Evolutionary conservation across 2,329 filamentous ascomycete genomes (phyloP).

Genomic region (Colletotrichum sublineola): DNA sequence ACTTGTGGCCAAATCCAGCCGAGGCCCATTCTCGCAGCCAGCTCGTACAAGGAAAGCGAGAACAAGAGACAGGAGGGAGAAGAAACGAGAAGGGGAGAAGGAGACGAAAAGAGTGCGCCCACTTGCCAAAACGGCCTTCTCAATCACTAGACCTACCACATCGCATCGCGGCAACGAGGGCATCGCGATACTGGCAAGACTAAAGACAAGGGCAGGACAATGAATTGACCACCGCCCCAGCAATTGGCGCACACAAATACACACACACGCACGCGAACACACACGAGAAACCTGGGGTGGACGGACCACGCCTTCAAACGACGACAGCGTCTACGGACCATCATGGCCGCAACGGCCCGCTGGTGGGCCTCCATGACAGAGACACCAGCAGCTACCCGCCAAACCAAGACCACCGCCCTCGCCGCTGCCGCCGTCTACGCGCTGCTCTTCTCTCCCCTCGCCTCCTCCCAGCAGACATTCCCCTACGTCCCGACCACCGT

Average conservation of each 20-base stretch:
- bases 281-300: slow-evolving; percentile 2
- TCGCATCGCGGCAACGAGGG: not conserved
- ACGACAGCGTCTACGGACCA: slow-evolving; percentile 14
- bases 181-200: not conserved
- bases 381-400: slow-evolving; percentile 13
- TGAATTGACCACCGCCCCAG: slow-evolving; percentile 35
- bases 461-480: slow-evolving; percentile 61
- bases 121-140: not conserved
- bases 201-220: slow-evolving; percentile 12
- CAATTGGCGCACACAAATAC: slow-evolving; percentile 36
- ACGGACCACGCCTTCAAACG: slow-evolving; percentile 25
- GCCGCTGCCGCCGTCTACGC: slow-evolving; percentile 20
- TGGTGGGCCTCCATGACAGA: slow-evolving; percentile 1
- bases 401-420: slow-evolving; percentile 13
- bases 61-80: not conserved
- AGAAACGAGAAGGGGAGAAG: not conserved
- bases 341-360: slow-evolving; percentile 14
- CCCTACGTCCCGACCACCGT: slow-evolving; percentile 86
- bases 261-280: slow-evolving; percentile 22
- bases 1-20: slow-evolving; percentile 1
- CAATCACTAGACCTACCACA: not conserved
- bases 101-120: not conserved
- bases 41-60: slow-evolving; percentile 5
- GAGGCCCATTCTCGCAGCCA: slow-evolving; percentile 29
- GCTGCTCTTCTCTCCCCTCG: slow-evolving; percentile 35